Base-by-base conservation (phyloP, 2,329 filamentous ascomycete species). In the Cladophialophora immunda region DNA sequence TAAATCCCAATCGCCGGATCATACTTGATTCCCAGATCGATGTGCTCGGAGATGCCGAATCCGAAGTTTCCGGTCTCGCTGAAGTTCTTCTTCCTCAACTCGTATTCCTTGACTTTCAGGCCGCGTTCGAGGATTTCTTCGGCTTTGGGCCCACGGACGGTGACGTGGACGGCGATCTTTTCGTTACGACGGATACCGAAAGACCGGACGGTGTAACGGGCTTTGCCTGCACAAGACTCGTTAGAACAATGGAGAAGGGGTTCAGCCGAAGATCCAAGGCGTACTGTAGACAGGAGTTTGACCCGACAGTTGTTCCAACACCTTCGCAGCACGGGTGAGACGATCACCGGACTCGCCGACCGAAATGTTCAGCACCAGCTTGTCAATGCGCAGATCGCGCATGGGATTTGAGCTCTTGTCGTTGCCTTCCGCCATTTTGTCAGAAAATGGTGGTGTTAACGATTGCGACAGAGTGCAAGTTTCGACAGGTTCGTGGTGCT, bases 151-250 rank as follows among this genome's bases (percentile, higher is more conserved):
- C 95, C 95, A 83, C 95, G 95, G 86, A 99, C 94, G 81, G 95
- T 99, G 81, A 99, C 95, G 88, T 99, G 95, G 77, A 99, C 95
- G 76, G 95, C 87, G 81, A 99, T 99, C 92, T 97, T 98, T 85
- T 99, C 95, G 92, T 99, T 99, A 93, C 95, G 94, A 84, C 95
- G 94, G 90, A 99, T 99, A 91, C 95, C 95, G 86, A 99, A 99
- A 81, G 94, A 98, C 87, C 95, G 94, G 89, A 99, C 95, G 77
- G 95, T 99, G 91, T 98, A 99, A 81, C 95, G 93, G 84, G 95
- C 95, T 92, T 99, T 99, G 93, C 92, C 92, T 94, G 79, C 77
- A 64, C 57, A 67, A 65, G 65, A 0, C 58, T 34, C 9, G 41
- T 65, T 22, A 69, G 61, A 36, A 22, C 17, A 25, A 50, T 29